Percentiles rank a stretch among this genome's conserved stretches.
Evolutionary conservation across 1,139 yeast species (phyloP).

Genomic region (Wickerhamomyces sp.): DNA sequence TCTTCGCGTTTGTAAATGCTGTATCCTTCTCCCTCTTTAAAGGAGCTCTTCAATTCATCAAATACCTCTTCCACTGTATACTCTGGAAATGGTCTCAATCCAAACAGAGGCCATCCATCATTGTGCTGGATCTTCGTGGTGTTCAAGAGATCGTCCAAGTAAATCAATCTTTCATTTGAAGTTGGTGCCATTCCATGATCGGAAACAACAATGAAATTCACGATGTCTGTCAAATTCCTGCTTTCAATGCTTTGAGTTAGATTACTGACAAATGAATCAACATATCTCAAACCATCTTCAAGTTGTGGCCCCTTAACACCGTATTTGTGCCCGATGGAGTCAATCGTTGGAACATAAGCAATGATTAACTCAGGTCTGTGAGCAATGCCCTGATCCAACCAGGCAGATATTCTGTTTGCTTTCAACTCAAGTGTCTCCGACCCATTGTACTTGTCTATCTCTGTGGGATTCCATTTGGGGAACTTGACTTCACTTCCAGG

Average conservation of each 20-base stretch:
- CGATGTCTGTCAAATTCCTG: constrained; percentile 58
- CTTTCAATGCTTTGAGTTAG: constrained; percentile 41
- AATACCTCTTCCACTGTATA: constrained; percentile 34
- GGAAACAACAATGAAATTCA: constrained; percentile 72
- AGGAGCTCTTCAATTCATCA: constrained; percentile 24
- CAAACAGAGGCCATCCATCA: constrained; percentile 91
- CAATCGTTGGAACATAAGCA: constrained; percentile 78
- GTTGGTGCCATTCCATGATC: constrained; percentile 97
- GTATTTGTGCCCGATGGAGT: constrained; percentile 62
- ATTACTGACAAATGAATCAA: constrained; percentile 57
- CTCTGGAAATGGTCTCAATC: constrained; percentile 53
- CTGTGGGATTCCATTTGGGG: constrained; percentile 27
- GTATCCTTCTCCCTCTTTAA: constrained; percentile 26
- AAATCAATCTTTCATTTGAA: constrained; percentile 52
- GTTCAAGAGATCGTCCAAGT: constrained; percentile 65
- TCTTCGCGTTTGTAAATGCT: constrained; percentile 50
- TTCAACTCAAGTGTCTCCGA: constrained; percentile 57
- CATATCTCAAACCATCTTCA: constrained; percentile 48
- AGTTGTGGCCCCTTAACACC: constrained; percentile 64
- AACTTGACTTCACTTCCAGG: constrained; percentile 82
- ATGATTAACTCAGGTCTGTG: constrained; percentile 74
- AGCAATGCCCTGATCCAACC: constrained; percentile 57
- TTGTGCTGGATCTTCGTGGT: constrained; percentile 47
- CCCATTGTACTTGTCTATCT: constrained; percentile 57
- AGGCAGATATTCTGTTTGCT: constrained; percentile 48